Evolutionary conservation across 2,329 filamentous ascomycete genomes (phyloP).

Genomic region (Alternaria sp.): DNA sequence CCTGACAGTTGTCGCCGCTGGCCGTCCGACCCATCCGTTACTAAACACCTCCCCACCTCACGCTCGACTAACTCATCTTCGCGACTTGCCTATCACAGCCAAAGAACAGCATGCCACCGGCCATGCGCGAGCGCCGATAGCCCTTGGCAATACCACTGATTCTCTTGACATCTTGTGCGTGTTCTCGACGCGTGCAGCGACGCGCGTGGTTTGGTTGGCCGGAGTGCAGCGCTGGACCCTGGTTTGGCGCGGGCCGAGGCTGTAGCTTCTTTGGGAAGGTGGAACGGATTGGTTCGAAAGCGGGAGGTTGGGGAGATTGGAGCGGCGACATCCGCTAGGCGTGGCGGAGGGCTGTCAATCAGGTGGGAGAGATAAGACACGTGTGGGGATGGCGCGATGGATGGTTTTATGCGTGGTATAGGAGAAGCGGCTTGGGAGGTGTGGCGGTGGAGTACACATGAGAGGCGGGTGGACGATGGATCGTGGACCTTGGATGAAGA

Average conservation of each 20-base stretch:
- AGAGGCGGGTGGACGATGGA: neutral
- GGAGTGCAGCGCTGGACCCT: neutral
- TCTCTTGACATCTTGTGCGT: neutral
- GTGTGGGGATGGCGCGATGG: neutral
- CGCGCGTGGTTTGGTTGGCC: slow-evolving; percentile 4
- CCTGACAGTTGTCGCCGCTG: neutral
- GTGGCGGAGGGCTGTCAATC: neutral
- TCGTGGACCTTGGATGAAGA: neutral
- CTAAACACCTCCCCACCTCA: neutral
- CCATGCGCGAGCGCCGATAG: neutral
- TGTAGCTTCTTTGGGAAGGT: slow-evolving; percentile 17
- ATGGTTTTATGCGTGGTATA: neutral
- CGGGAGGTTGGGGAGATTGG: neutral
- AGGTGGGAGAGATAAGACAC: neutral
- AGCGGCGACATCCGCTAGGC: slow-evolving; percentile 9
- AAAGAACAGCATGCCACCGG: neutral
- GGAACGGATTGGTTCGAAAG: slow-evolving; percentile 4
- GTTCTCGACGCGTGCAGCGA: slow-evolving; percentile 3
- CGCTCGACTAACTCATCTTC: neutral
- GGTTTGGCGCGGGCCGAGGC: slow-evolving; percentile 3
- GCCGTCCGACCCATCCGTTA: neutral
- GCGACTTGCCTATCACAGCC: slow-evolving; percentile 1
- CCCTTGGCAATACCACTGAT: neutral
- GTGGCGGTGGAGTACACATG: neutral
- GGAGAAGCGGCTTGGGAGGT: neutral